Evolutionary conservation across 345 rosid genomes (phyloP).

Genomic region (Corymbia maculata): DNA sequence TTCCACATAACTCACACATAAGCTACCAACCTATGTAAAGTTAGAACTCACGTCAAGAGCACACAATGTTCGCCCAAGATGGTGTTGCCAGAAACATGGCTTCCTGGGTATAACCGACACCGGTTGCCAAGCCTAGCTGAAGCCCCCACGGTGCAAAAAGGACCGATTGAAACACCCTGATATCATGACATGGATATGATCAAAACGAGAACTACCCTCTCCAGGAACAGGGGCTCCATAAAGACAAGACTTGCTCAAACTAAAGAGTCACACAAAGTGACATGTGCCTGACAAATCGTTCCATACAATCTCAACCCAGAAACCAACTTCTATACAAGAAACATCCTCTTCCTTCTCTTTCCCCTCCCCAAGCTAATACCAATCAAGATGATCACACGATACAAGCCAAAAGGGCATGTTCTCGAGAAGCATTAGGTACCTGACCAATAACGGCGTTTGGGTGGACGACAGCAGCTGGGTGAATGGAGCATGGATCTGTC

Average conservation of each 20-base stretch:
- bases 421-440: slow-evolving; percentile 13
- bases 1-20: neutral
- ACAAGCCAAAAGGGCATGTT: neutral
- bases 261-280: neutral
- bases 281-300: neutral
- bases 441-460: slow-evolving; percentile 70
- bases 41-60: slow-evolving; percentile 64
- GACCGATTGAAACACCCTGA: slow-evolving; percentile 77
- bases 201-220: neutral
- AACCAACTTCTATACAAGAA: neutral
- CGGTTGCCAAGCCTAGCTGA: slow-evolving; percentile 65
- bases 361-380: neutral
- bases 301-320: neutral
- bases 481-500: slow-evolving; percentile 18
- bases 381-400: neutral
- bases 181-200: neutral
- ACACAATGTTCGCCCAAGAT: slow-evolving; percentile 62
- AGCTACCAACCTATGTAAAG: neutral
- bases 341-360: neutral
- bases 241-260: neutral
- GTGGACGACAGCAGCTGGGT: slow-evolving; percentile 68
- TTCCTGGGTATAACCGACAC: slow-evolving; percentile 58
- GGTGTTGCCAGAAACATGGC: slow-evolving; percentile 79
- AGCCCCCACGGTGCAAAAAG: slow-evolving; percentile 81
- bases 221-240: neutral